A percentile compares a stretch with the other conserved stretches of the same genome.
Conservation (phyloP, 352 stramenopile genomes). For the Globisporangium nagaii region DNA sequence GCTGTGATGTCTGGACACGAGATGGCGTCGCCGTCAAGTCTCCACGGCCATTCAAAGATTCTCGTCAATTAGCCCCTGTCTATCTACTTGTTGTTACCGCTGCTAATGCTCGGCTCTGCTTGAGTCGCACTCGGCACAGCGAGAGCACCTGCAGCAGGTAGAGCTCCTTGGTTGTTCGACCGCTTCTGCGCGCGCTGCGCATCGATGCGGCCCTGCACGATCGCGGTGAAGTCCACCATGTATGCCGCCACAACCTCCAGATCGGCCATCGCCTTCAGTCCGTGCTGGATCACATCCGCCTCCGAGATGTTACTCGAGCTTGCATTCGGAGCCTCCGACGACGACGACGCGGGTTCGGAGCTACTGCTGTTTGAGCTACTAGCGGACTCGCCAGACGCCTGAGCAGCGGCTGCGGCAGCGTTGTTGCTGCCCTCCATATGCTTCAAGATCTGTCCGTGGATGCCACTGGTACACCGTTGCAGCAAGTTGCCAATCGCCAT, state of each 20-base stretch:
- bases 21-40: too few relatives aligned
- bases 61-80: neutral
- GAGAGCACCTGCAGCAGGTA: neutral
- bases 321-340: conserved; percentile 1
- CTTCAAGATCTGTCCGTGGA: conserved; percentile 85
- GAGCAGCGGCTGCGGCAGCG: conserved; percentile 10
- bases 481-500: conserved; percentile 85
- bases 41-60: too few relatives aligned
- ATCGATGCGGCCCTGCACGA: conserved; percentile 70
- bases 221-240: conserved; percentile 90
- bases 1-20: too few relatives aligned
- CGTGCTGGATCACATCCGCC: conserved; percentile 81
- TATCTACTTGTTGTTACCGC: neutral
- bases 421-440: conserved; percentile 68
- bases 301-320: conserved; percentile 55
- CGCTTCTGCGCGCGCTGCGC: conserved; percentile 72
- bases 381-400: conserved; percentile 1
- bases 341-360: conserved; percentile 4
- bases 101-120: neutral
- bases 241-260: conserved; percentile 92
- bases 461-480: conserved; percentile 78
- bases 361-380: neutral
- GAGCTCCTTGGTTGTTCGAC: conserved; percentile 1
- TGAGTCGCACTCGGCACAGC: neutral
- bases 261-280: conserved; percentile 79